Percentiles rank a stretch among this genome's conserved stretches.
Evolutionary conservation across 228 moss, liverwort and hornwort species (phyloP).

Genomic region (Sphagnum magellanicum): DNA sequence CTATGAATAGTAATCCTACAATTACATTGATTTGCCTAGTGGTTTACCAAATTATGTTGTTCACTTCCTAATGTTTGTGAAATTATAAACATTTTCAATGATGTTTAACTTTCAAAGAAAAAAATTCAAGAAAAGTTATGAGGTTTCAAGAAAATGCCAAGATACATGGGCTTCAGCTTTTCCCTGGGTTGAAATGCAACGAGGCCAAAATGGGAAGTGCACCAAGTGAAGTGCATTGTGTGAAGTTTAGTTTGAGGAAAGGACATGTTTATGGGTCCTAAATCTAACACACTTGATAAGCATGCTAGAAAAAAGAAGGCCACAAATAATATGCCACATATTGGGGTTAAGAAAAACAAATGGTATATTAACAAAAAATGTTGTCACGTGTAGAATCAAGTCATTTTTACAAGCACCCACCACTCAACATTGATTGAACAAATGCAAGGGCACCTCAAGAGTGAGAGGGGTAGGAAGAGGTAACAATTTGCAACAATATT

Average conservation of each 20-base stretch:
- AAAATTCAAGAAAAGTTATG: not conserved
- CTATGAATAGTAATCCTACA: too few species aligned
- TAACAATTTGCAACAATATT: too few species aligned
- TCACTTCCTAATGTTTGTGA: too few species aligned
- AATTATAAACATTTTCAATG: not conserved
- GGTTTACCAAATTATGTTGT: too few species aligned
- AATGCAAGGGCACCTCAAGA: too few species aligned
- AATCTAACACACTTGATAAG: not conserved
- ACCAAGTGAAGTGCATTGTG: not conserved
- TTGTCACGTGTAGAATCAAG: too few species aligned
- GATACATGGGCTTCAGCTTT: not conserved
- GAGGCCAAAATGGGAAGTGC: not conserved
- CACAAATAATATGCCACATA: not conserved
- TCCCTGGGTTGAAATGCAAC: not conserved
- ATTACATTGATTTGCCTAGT: too few species aligned
- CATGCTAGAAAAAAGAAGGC: not conserved
- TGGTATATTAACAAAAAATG: too few species aligned
- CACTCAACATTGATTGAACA: too few species aligned
- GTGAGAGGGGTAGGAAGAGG: too few species aligned
- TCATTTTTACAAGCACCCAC: too few species aligned
- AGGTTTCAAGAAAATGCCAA: not conserved
- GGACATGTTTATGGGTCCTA: not conserved
- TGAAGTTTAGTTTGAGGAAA: not conserved
- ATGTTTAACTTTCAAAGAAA: not conserved
- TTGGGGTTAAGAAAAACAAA: not conserved